Conservation (phyloP, 192 early-diverging fungal genomes). For the Geranomyces variabilis region DNA sequence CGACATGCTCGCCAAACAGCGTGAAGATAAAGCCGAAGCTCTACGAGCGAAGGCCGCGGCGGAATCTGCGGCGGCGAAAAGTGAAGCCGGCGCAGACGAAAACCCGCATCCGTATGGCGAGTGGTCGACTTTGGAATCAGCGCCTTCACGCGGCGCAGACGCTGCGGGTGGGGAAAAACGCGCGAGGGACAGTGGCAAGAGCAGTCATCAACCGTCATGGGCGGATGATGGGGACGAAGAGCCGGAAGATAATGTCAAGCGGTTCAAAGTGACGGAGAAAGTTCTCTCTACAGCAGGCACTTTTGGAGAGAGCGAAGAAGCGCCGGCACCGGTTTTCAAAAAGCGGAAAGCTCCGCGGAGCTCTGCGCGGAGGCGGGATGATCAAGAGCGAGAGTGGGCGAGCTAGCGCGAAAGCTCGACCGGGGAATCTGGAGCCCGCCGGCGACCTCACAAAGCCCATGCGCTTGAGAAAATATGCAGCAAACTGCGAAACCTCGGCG, state of each 20-base stretch:
- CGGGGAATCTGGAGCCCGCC: too few relatives aligned
- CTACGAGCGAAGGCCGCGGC: neutral
- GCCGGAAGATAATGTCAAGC: constrained; percentile 20
- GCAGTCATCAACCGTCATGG: constrained; percentile 1
- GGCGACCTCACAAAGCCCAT: too few relatives aligned
- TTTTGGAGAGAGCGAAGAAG: neutral
- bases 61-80: neutral
- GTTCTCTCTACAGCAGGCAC: neutral
- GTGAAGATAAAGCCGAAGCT: neutral
- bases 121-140: constrained; percentile 15
- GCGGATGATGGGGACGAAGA: constrained; percentile 33
- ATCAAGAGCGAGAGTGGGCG: too few relatives aligned
- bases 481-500: too few relatives aligned
- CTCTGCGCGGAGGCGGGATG: constrained; percentile 1
- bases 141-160: neutral
- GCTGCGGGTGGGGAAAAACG: neutral
- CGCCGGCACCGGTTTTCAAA: constrained; percentile 20
- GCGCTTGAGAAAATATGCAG: too few relatives aligned
- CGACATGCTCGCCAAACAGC: neutral
- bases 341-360: constrained; percentile 25
- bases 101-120: constrained; percentile 25
- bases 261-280: constrained; percentile 28
- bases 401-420: too few relatives aligned
- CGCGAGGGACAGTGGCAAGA: neutral
- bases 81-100: neutral